These are phyloP conservation scores for Beta lomatogona DNA, from an alignment of 179 eudicot species.

Conservation along the genomic window DNA sequence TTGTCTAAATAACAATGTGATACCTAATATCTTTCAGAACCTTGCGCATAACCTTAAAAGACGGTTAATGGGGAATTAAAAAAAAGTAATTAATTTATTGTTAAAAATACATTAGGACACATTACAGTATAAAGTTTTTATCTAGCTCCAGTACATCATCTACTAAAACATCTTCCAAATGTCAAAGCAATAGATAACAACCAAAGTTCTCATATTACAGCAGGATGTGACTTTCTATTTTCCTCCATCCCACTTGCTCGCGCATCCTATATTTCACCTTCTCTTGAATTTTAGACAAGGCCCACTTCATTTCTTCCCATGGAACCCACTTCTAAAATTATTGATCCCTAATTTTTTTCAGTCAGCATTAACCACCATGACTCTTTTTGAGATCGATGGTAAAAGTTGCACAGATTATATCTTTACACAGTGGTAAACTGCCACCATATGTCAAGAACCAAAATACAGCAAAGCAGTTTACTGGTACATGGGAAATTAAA, in stretches of 20 bases:
- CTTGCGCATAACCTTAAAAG: background rate
- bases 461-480: slow-evolving; percentile 11
- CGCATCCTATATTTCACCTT: no score
- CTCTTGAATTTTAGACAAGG: background rate
- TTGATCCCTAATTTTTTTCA: background rate
- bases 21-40: background rate
- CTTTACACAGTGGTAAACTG: background rate
- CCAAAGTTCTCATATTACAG: background rate
- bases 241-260: no score
- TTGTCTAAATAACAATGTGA: background rate
- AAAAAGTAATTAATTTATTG: background rate
- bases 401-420: background rate
- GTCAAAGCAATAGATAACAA: background rate
- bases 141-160: background rate
- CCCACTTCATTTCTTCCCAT: background rate
- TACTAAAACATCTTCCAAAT: background rate
- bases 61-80: background rate
- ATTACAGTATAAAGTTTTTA: background rate
- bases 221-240: no score
- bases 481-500: background rate
- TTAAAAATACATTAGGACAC: background rate
- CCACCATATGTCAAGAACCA: background rate
- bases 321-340: background rate
- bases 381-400: background rate
- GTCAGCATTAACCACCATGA: background rate